Evolutionary conservation across 2,329 filamentous ascomycete genomes (phyloP).

Genomic region (Neocucurbitaria cava): DNA sequence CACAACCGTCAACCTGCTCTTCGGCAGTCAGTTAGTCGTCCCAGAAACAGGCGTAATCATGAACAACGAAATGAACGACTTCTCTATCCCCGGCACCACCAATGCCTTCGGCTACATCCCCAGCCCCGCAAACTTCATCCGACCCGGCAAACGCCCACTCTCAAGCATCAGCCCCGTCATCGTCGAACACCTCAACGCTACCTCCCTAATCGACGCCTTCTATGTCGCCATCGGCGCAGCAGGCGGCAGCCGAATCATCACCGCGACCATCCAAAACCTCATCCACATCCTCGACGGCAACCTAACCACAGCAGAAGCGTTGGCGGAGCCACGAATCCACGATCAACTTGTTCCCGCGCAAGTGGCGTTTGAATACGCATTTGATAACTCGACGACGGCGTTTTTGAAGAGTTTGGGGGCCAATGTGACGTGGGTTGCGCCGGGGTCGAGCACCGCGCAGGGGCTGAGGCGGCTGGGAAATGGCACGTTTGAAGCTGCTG

Average conservation of each 20-base stretch:
- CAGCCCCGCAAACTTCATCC: slow-evolving; percentile 79
- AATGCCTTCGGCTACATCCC: slow-evolving; percentile 90
- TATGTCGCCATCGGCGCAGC: slow-evolving; percentile 77
- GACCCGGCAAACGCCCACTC: slow-evolving; percentile 79
- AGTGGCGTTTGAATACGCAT: slow-evolving; percentile 72
- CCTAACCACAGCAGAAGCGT: slow-evolving; percentile 66
- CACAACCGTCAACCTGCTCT: slow-evolving; percentile 87
- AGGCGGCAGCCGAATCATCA: slow-evolving; percentile 84
- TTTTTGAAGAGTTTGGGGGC: slow-evolving; percentile 72
- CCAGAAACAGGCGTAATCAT: slow-evolving; percentile 84
- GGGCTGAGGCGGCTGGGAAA: slow-evolving; percentile 67
- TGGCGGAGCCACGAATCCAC: slow-evolving; percentile 74
- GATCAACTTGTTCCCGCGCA: slow-evolving; percentile 81
- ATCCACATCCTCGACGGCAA: slow-evolving; percentile 74
- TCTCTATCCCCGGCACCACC: slow-evolving; percentile 77
- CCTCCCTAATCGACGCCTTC: slow-evolving; percentile 53
- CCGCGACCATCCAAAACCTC: slow-evolving; percentile 75
- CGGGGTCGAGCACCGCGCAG: slow-evolving; percentile 73
- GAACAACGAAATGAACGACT: slow-evolving; percentile 62
- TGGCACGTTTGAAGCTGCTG: slow-evolving; percentile 78
- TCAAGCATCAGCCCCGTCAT: slow-evolving; percentile 84
- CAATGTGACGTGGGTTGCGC: slow-evolving; percentile 72
- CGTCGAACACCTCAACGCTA: slow-evolving; percentile 68
- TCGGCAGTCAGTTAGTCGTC: slow-evolving; percentile 79
- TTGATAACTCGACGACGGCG: slow-evolving; percentile 68